Conservation (phyloP, 306 rosid species). For the Pterocarpus santalinus region DNA sequence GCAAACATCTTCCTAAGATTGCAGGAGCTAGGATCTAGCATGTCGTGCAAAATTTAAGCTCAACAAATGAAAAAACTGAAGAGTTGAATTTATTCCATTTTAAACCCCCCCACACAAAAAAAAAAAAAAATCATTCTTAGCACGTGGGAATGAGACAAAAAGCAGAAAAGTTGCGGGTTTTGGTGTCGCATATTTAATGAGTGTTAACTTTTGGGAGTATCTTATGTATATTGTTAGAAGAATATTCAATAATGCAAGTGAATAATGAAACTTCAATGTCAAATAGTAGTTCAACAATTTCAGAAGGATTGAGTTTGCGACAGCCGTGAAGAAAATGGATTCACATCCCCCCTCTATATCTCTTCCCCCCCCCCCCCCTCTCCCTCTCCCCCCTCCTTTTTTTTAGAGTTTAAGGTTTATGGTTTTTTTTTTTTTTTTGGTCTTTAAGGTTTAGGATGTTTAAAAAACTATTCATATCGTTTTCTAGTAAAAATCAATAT, state of each 20-base stretch:
- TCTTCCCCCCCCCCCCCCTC: too few species aligned
- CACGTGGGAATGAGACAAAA: background rate
- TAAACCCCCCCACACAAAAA: background rate
- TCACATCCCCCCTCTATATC: background rate
- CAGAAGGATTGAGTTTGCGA: background rate
- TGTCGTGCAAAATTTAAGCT: constrained; percentile 4
- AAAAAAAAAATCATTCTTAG: background rate
- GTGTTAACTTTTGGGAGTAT: background rate
- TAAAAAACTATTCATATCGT: too few species aligned
- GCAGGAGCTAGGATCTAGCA: background rate
- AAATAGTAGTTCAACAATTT: background rate
- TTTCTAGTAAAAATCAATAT: too few species aligned
- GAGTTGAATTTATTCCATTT: background rate
- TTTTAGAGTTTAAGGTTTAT: too few species aligned
- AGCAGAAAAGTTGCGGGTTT: background rate
- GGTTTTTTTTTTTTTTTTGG: too few species aligned
- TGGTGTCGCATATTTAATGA: background rate
- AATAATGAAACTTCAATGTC: background rate
- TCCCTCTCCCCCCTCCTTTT: background rate
- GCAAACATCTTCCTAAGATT: background rate
- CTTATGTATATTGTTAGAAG: background rate
- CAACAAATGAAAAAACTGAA: background rate
- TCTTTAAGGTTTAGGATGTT: too few species aligned
- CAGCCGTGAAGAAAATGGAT: background rate
- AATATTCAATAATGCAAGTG: background rate